phyloP scores from a whole-genome alignment of 192 early-diverging fungal species.

The Geosiphon pyriformis region DNA sequence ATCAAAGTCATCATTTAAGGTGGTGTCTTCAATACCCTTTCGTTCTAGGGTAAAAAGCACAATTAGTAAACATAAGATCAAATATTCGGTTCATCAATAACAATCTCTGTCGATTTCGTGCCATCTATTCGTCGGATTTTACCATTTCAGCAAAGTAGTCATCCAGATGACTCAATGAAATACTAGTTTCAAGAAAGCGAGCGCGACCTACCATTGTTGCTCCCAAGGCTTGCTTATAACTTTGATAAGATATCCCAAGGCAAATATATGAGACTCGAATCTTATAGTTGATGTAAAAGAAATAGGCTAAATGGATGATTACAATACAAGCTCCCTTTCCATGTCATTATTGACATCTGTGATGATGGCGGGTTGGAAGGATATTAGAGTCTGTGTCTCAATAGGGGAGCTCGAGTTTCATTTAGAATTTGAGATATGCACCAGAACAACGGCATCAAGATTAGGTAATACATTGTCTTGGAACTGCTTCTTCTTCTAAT shows the following conservation, averaged over 20 bases:
- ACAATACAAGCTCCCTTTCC: slow-evolving; percentile 86
- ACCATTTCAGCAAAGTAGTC: slow-evolving; percentile 99
- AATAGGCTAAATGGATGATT: not conserved
- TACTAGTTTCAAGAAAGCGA: slow-evolving; percentile 53
- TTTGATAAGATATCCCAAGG: no score
- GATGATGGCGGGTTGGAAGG: slow-evolving; percentile 42
- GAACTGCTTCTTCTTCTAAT: slow-evolving; percentile 27
- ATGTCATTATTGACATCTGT: slow-evolving; percentile 80
- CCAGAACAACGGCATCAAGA: slow-evolving; percentile 37
- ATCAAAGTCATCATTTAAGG: slow-evolving; percentile 65
- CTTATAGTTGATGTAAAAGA: no score
- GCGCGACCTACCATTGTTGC: slow-evolving; percentile 65
- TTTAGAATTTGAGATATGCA: slow-evolving; percentile 51
- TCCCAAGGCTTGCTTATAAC: slow-evolving; percentile 83
- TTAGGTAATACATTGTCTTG: slow-evolving; percentile 24
- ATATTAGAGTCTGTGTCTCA: slow-evolving; percentile 62
- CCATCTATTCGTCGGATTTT: slow-evolving; percentile 95
- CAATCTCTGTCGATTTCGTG: slow-evolving; percentile 76
- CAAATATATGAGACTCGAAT: no score
- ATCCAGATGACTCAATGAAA: slow-evolving; percentile 78
- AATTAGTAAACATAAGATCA: no score
- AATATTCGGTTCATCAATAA: no score
- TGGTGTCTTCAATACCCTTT: slow-evolving; percentile 43
- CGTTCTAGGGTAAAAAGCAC: slow-evolving; percentile 38
- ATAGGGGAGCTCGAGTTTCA: slow-evolving; percentile 61